Base-by-base conservation (phyloP, 805 yeast species). In the Wickerhamomyces chambardii region DNA sequence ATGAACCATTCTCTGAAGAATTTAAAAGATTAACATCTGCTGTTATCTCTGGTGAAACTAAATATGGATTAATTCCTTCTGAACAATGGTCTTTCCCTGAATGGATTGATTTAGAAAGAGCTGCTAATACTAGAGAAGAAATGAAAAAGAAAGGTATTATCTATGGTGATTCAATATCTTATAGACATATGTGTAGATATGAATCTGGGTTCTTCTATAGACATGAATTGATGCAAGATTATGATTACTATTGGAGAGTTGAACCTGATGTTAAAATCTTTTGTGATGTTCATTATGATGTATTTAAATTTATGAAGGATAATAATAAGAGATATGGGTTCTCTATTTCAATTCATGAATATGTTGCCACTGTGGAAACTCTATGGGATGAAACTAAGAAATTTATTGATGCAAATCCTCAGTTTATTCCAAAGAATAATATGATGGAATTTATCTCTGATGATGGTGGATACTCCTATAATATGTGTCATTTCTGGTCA, bases 241-340 rank as follows among this genome's bases (percentile, higher is more conserved):
- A 77, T 57, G 86, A 83, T 41, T 87, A 80, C 70, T 87, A 87
- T 67, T 87, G 96, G 96, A 76, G 96, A 62, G 95, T 87, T 36
- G 96, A 87, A 59, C 95, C 96, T 15, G 84, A 77, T 54, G 72
- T 83, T 55, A 73, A 73, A 57, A 73, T 86, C 48, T 79, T 66
- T 60, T 86, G 95, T 67, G 95, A 87, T 58, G 64, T 87, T 39
- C 76, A 79, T 51, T 81, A 78, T 58, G 95, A 84, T 56, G 64
- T 81, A 22, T 85, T 85, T 73, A 76, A 79, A 59, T 84, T 68
- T 59, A 84, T 85, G 95, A 66, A 70, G 45, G 90, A 83, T 44
- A 79, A 82, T 52, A 63, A 73, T 45, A 81, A 81, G 62, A 70
- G 66, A 44, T 85, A 85, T 51, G 83, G 83, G 5, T 85, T 80